Evolutionary conservation across 306 rosid species (phyloP), one percentile per base, ranked within the genome.

Genomic region (Vigna radiata): DNA sequence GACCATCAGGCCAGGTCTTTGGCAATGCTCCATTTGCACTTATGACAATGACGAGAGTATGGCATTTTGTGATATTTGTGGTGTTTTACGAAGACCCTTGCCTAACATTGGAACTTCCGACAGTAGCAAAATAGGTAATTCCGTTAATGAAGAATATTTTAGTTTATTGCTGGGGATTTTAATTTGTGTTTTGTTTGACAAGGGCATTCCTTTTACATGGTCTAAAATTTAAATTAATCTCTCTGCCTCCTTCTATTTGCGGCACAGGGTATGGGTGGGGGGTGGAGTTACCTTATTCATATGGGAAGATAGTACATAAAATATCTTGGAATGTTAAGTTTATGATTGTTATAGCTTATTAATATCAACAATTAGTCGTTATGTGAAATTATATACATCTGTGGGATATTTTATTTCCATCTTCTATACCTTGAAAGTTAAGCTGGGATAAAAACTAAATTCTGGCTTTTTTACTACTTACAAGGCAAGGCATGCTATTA

Each of bases 21-120:
- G 99, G 99, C 77, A 67, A 69, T 95, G 99, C 83, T 37, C 89
- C 71, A 88, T 92, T 77, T 95, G 99, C 79, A 90, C 97, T 7
- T 92, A 92, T 19, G 97, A 95, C 81, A 95, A 92, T n/a, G 96
- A 92, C 5, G 94, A 91, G 69, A 77, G 84, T 74, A 75, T 90
- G 88, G 75, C 82, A 73, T 86, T 73, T 0, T 95, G 99, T 73
- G 97, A 95, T 86, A 89, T 95, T 70, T 95, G 99, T 29, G 99
- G 97, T 79, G 97, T 92, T 87, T 72, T 92, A 43, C 97, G 92
- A 56, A 64, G 58, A 18, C 90, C 96, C 59, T 71, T 62, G 75
- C 73, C 39, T 64, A 73, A 46, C 78, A 44, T 6, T 44, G 83
- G 82, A 60, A 50, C 81, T 67, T 73, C 84, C 54, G 29, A 41